A percentile compares a stretch with the other conserved stretches of the same genome.
These are phyloP conservation scores for Pythium phragmiticola DNA, from an alignment of 352 stramenopile genomes.

Conservation along the genomic window DNA sequence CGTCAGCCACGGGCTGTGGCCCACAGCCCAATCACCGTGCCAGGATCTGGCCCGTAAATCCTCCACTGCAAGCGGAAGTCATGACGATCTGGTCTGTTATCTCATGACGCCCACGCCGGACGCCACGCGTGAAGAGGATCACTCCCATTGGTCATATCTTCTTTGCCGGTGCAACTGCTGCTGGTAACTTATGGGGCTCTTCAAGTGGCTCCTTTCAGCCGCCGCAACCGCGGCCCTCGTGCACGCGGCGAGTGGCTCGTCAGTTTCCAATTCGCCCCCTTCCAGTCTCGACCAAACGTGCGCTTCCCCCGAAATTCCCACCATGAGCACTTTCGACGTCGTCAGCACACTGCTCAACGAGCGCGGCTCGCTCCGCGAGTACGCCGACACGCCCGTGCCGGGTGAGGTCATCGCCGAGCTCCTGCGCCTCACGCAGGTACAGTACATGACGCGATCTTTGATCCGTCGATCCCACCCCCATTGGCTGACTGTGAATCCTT, in stretches of 20 bases:
- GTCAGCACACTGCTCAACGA: conserved; percentile 22
- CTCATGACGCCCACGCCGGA: not conserved
- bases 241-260: not conserved
- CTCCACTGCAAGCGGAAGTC: too few relatives aligned
- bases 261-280: conserved; percentile 16
- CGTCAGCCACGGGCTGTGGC: not conserved
- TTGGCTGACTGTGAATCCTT: not conserved
- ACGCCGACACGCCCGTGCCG: conserved; percentile 21
- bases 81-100: too few relatives aligned
- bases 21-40: conserved; percentile 6
- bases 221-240: not conserved
- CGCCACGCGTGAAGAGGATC: not conserved
- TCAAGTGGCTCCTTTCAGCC: conserved; percentile 1
- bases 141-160: not conserved
- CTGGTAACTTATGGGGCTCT: not conserved
- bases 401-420: conserved; percentile 31
- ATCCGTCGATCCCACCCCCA: not conserved
- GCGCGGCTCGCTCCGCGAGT: conserved; percentile 24
- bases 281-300: not conserved
- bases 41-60: conserved; percentile 9
- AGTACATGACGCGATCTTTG: not conserved
- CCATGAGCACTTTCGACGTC: conserved; percentile 21
- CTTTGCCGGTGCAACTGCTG: not conserved
- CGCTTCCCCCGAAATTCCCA: conserved; percentile 2
- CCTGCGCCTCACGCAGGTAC: conserved; percentile 25